Conservation (phyloP, 2,329 filamentous ascomycete genomes). For the Ustulina deusta region DNA sequence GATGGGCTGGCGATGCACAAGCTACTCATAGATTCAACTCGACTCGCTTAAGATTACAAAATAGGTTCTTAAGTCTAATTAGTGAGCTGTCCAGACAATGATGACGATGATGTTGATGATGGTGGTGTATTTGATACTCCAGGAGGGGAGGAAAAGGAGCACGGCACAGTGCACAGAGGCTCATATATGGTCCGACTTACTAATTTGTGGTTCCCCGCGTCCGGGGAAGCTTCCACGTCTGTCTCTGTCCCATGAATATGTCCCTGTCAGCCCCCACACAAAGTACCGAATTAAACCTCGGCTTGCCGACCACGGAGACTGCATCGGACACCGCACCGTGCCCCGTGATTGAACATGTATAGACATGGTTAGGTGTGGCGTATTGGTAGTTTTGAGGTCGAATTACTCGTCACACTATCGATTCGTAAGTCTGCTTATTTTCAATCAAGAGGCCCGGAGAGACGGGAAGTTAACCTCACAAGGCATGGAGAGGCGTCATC, state of each 20-base stretch:
- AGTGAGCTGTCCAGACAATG: not conserved
- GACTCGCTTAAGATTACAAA: not conserved
- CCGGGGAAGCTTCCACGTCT: slow-evolving; percentile 1
- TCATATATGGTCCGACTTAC: slow-evolving; percentile 9
- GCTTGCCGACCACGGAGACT: slow-evolving; percentile 5
- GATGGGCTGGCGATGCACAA: not conserved
- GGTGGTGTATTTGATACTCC: not conserved
- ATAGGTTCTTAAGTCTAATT: not conserved
- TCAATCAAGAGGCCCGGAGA: not conserved
- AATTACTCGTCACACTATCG: not conserved
- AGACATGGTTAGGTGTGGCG: not conserved
- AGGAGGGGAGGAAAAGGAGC: not conserved
- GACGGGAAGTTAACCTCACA: not conserved
- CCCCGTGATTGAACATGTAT: not conserved
- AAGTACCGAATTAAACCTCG: slow-evolving; percentile 24
- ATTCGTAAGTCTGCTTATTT: not conserved
- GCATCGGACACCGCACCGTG: slow-evolving; percentile 7
- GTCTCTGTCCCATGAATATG: not conserved
- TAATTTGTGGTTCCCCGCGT: slow-evolving; percentile 19
- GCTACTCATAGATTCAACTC: not conserved
- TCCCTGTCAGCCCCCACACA: slow-evolving; percentile 7
- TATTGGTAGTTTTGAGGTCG: not conserved
- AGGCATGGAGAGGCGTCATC: not conserved
- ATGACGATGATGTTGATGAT: not conserved
- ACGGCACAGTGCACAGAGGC: not conserved